A percentile compares a stretch with the other conserved stretches of the same genome.
phyloP scores from a whole-genome alignment of 345 rosid genomes.

The Nasturtium officinale region DNA sequence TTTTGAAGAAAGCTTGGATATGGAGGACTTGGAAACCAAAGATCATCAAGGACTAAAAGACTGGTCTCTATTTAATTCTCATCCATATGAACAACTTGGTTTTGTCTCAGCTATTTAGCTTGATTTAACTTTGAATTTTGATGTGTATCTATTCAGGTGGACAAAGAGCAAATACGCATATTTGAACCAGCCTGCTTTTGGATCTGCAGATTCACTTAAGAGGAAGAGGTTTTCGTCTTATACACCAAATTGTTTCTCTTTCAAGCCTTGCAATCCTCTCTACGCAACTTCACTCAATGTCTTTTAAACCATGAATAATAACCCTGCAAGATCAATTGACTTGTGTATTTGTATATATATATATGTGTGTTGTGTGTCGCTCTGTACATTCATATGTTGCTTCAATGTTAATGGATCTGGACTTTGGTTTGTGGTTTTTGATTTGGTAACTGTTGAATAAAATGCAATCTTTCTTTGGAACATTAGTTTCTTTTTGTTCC shows the following conservation, averaged over 20 bases:
- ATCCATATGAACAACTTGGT: background rate
- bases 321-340: conserved; percentile 17
- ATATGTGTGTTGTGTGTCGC: conserved; percentile 3
- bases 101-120: background rate
- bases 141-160: conserved; percentile 64
- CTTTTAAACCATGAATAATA: conserved; percentile 42
- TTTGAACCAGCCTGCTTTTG: conserved; percentile 81
- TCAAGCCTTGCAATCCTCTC: conserved; percentile 56
- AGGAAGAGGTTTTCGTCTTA: conserved; percentile 55
- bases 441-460: conserved; percentile 33
- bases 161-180: conserved; percentile 92
- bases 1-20: conserved; percentile 62
- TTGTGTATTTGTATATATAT: conserved; percentile 8
- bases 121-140: conserved; percentile 13
- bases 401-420: conserved; percentile 20
- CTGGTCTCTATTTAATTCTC: conserved; percentile 55
- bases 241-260: conserved; percentile 63
- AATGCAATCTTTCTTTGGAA: conserved; percentile 25
- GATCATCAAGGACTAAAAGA: conserved; percentile 71
- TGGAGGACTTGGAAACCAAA: conserved; percentile 48
- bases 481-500: conserved; percentile 19
- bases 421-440: conserved; percentile 26
- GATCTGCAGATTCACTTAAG: conserved; percentile 46
- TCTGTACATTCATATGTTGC: conserved; percentile 29
- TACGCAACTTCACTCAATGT: conserved; percentile 68